Evolutionary conservation across 805 yeast genomes (phyloP).

Genomic region (Candida loeiensis): DNA sequence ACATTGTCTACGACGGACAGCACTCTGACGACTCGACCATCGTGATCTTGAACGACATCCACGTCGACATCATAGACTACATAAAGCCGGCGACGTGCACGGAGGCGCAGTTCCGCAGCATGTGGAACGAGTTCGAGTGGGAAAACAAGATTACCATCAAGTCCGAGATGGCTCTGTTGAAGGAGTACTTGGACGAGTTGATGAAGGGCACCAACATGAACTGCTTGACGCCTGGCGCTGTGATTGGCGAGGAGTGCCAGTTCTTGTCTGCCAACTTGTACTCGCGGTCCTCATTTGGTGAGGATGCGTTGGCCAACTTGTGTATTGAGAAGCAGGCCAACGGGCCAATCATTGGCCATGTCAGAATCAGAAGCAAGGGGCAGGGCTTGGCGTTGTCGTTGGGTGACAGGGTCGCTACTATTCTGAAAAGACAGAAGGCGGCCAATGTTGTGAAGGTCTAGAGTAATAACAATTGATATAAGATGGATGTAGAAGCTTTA

Average conservation of each 20-base stretch:
- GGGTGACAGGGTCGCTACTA: conserved; percentile 89
- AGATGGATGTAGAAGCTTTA: background rate
- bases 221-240: conserved; percentile 87
- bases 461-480: background rate
- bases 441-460: conserved; percentile 12
- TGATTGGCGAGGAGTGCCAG: conserved; percentile 84
- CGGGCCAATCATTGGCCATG: conserved; percentile 86
- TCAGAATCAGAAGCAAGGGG: conserved; percentile 94
- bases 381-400: conserved; percentile 94
- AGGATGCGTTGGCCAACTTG: conserved; percentile 93
- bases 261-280: conserved; percentile 93
- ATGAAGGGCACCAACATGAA: conserved; percentile 88
- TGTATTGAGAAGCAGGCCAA: conserved; percentile 79
- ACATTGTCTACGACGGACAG: conserved; percentile 93
- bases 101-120: conserved; percentile 85
- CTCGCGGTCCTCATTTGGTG: conserved; percentile 91
- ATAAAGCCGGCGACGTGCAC: conserved; percentile 91
- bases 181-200: conserved; percentile 73
- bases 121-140: conserved; percentile 99
- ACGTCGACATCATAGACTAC: conserved; percentile 95
- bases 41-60: conserved; percentile 90
- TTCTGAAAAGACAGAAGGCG: conserved; percentile 50
- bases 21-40: conserved; percentile 86
- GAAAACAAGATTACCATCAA: conserved; percentile 93
- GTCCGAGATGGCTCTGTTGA: conserved; percentile 61